Conservation (phyloP, 768 basidiomycete species). For the Artomyces pyxidatus region DNA sequence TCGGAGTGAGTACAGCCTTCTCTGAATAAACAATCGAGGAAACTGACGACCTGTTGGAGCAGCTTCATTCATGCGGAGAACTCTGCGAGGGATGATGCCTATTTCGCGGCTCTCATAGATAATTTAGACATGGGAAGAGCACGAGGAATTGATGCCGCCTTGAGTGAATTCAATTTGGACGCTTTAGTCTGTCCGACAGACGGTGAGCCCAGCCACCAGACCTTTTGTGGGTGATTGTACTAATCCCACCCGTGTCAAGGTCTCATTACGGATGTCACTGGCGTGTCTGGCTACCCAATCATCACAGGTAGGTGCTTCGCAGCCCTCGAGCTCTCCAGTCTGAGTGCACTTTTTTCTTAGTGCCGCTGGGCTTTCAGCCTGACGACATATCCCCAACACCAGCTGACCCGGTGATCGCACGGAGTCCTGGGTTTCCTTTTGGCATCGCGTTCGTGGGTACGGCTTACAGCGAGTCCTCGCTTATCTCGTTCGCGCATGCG, state of each 20-base stretch:
- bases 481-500: slow-evolving; percentile 53
- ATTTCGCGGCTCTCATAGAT: slow-evolving; percentile 22
- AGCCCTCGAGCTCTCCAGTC: background rate
- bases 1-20: slow-evolving; percentile 19
- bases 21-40: no score
- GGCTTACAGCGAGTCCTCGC: slow-evolving; percentile 48
- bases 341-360: background rate
- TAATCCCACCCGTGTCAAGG: background rate
- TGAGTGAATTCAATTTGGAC: slow-evolving; percentile 23
- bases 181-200: slow-evolving; percentile 26
- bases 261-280: slow-evolving; percentile 8
- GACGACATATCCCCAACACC: slow-evolving; percentile 7
- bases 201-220: slow-evolving; percentile 18
- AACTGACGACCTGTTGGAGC: no score
- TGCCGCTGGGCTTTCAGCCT: slow-evolving; percentile 18
- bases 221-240: no score
- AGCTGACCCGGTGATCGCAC: slow-evolving; percentile 9
- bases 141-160: slow-evolving; percentile 27
- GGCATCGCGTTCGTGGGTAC: slow-evolving; percentile 50
- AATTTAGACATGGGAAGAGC: slow-evolving; percentile 25
- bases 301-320: no score
- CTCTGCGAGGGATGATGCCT: slow-evolving; percentile 20
- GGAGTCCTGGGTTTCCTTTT: slow-evolving; percentile 17
- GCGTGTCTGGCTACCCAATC: slow-evolving; percentile 18
- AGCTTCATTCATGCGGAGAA: slow-evolving; percentile 24